These are phyloP conservation scores for Bruguiera parviflora DNA, from an alignment of 345 rosid species.

Conservation along the genomic window DNA sequence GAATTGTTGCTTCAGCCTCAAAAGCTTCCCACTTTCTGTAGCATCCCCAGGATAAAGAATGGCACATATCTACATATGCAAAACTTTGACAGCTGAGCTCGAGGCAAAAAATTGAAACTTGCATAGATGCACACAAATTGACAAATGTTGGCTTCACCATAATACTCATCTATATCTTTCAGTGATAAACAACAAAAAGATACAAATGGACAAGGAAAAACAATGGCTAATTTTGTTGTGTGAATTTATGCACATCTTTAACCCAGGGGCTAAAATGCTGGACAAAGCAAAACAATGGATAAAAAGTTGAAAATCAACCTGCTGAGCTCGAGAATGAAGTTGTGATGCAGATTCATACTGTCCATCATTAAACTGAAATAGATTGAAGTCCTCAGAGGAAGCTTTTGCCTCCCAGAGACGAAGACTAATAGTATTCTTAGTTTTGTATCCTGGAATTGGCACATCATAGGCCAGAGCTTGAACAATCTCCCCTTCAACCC, in stretches of 20 bases:
- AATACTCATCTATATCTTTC: not conserved
- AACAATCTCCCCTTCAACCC: slow-evolving; percentile 83
- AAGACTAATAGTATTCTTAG: slow-evolving; percentile 92
- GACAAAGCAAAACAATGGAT: not conserved
- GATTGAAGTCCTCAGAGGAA: slow-evolving; percentile 64
- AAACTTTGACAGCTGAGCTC: slow-evolving; percentile 1
- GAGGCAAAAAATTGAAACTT: slow-evolving; percentile 9
- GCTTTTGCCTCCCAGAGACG: slow-evolving; percentile 99
- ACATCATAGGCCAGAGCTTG: slow-evolving; percentile 95
- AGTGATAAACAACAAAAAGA: not conserved
- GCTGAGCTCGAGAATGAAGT: slow-evolving; percentile 77
- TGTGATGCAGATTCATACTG: slow-evolving; percentile 87
- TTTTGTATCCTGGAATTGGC: slow-evolving; percentile 91
- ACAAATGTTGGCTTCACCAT: not conserved
- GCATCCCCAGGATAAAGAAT: slow-evolving; percentile 98
- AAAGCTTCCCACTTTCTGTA: slow-evolving; percentile 88
- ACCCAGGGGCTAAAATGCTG: not conserved
- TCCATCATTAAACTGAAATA: slow-evolving; percentile 92
- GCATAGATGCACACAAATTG: not conserved
- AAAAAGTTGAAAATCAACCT: slow-evolving; percentile 38
- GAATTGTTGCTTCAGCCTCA: slow-evolving; percentile 93
- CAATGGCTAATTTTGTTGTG: not conserved
- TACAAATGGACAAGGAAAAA: not conserved
- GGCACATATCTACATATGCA: slow-evolving; percentile 72
- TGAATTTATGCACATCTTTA: not conserved